These are phyloP conservation scores for Anacardium occidentale DNA, from an alignment of 345 rosid genomes.

Conservation along the genomic window DNA sequence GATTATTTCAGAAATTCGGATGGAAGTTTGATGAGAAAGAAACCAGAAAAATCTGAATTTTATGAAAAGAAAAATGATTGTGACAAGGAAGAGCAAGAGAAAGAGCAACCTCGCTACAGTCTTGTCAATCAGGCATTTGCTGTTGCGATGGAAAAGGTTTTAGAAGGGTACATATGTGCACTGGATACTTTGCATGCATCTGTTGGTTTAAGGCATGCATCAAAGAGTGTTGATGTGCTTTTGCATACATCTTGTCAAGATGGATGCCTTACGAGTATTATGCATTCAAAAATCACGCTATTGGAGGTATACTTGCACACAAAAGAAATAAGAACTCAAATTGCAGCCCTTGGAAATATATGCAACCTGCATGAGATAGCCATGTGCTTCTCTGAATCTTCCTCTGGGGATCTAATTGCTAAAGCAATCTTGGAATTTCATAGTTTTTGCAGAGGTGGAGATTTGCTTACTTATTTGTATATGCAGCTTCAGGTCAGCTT, in stretches of 20 bases:
- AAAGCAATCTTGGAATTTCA: conserved; percentile 41
- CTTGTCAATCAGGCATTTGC: conserved; percentile 94
- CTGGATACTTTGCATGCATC: conserved; percentile 72
- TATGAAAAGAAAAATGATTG: conserved; percentile 23
- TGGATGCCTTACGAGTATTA: conserved; percentile 64
- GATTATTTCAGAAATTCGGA: conserved; percentile 49
- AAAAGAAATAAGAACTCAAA: conserved; percentile 66
- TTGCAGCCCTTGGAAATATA: conserved; percentile 81
- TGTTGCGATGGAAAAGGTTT: conserved; percentile 71
- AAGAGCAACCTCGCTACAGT: conserved; percentile 36
- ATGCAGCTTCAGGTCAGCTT: conserved; percentile 67
- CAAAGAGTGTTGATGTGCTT: conserved; percentile 34
- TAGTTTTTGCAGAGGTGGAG: conserved; percentile 70
- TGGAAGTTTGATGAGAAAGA: conserved; percentile 16
- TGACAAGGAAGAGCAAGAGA: conserved; percentile 18
- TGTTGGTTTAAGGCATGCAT: conserved; percentile 51
- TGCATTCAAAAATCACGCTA: conserved; percentile 59
- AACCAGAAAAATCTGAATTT: conserved; percentile 27
- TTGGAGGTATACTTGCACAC: conserved; percentile 83
- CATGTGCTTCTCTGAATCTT: conserved; percentile 46
- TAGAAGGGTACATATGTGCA: conserved; percentile 71
- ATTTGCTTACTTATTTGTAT: conserved; percentile 79
- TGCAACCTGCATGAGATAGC: conserved; percentile 59
- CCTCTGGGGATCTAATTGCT: conserved; percentile 53
- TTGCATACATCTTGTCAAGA: conserved; percentile 31